phyloP scores from a whole-genome alignment of 164 flowering plant species.

The Taxillus chinensis region DNA sequence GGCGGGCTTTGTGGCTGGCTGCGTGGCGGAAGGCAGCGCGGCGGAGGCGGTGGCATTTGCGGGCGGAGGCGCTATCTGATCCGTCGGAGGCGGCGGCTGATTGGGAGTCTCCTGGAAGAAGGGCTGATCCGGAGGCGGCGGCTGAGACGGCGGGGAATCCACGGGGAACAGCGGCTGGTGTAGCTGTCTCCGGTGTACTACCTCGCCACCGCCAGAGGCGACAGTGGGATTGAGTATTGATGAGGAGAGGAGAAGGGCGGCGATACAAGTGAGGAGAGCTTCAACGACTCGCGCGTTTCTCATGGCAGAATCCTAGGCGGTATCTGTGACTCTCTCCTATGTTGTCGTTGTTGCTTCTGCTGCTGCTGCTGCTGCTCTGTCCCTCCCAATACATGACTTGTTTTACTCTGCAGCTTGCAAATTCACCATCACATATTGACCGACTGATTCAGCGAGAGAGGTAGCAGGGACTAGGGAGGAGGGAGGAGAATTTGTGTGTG shows the following conservation, averaged over 20 bases:
- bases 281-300: neutral
- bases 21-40: constrained; percentile 21
- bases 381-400: neutral
- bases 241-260: neutral
- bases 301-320: neutral
- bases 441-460: too few relatives aligned
- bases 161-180: constrained; percentile 7
- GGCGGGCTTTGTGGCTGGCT: constrained; percentile 30
- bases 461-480: too few relatives aligned
- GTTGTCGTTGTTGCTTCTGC: neutral
- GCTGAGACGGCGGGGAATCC: constrained; percentile 15
- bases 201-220: constrained; percentile 7
- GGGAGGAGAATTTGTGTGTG: too few relatives aligned
- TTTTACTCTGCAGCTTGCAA: neutral
- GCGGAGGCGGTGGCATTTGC: neutral
- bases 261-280: neutral
- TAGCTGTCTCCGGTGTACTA: constrained; percentile 7
- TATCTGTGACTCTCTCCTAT: too few relatives aligned
- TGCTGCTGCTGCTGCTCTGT: neutral
- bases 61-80: neutral
- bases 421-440: too few relatives aligned
- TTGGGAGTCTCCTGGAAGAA: neutral
- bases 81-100: constrained; percentile 10
- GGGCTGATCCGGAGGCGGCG: neutral
- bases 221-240: constrained; percentile 11